These are phyloP conservation scores for Climacium dendroides DNA, from an alignment of 225 moss, liverwort and hornwort genomes.

Conservation along the genomic window DNA sequence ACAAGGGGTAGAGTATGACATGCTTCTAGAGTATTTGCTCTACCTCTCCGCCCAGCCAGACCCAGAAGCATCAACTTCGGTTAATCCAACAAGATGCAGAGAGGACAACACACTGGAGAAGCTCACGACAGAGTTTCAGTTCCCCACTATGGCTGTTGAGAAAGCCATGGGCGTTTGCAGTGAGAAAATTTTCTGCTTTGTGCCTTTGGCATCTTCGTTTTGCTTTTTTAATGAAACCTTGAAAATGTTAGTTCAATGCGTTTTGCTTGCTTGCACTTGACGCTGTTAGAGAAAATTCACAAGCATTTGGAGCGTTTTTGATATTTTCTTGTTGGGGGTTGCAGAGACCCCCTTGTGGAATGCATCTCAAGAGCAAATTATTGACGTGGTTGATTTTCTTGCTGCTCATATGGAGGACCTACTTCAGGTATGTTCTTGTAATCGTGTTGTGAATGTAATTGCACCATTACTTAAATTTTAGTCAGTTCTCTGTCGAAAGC, in stretches of 20 bases:
- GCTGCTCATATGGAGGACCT: conserved; percentile 31
- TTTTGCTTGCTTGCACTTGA: not conserved
- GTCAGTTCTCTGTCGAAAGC: not conserved
- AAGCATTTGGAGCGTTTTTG: not conserved
- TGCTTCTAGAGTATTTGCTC: conserved; percentile 33
- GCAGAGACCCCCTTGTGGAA: conserved; percentile 37
- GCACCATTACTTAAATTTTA: not conserved
- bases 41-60: conserved; percentile 12
- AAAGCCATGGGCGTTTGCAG: conserved; percentile 29
- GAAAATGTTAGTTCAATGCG: not conserved
- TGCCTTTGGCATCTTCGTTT: not conserved
- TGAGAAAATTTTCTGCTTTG: not conserved
- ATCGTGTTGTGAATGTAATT: not conserved
- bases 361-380: conserved; percentile 18
- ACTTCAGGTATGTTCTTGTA: conserved; percentile 8
- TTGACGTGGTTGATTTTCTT: conserved; percentile 32
- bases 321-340: not conserved
- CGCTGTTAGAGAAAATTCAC: not conserved
- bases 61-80: conserved; percentile 18
- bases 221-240: not conserved
- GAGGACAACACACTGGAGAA: conserved; percentile 23
- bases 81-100: not conserved
- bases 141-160: conserved; percentile 17
- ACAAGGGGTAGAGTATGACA: conserved; percentile 17
- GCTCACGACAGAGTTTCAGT: conserved; percentile 23